Base-by-base conservation (phyloP, 257 asterid species). In the Paulownia fortunei region DNA sequence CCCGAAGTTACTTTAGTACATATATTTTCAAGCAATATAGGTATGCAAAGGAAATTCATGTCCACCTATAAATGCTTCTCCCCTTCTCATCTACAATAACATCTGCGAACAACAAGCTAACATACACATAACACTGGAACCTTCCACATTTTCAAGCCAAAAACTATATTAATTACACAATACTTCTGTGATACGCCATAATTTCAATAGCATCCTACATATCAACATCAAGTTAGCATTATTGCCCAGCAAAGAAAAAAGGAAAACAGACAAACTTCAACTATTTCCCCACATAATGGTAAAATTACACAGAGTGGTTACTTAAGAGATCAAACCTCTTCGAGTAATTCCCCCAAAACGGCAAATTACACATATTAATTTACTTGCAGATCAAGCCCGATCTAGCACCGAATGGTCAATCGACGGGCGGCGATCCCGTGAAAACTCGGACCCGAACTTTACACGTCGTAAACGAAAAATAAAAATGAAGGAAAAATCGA, bases 381-480 rank as follows among this genome's bases (percentile, higher is more conserved):
- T 10, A 52, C 39, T 13, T 30, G 44, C 47, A 64, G 56, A 76
- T 49, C 49, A 68, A 79, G 44, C 41, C 39, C 36, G 65, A 73
- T 39, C 42, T 49, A 49, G n/a, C 72, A 66, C 36, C 24, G 69
- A 47, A 39, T n/a, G 62, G 18, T 55, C 46, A 72, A 72, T 72
- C 76, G 24, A n/a, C 42, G 72, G 37, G 47, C 44, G 49, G 39
- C 69, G 76, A 71, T 76, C 73, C 18, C 32, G 65, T 55, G 7
- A 55, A 13, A 8, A 27, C 18, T 67, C 74, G 59, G 80, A 83
- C 71, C 62, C 77, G 59, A 59, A 26, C 8, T 55, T 16, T 8
- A 59, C 5, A 21, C 32, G n/a, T 61, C 15, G n/a, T 1, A 39
- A 69, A 4, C 16, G 36, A 26, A 8, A 8, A 44, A 65, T 19